These are phyloP conservation scores for Saccharomyces pastorianus DNA, from an alignment of 1,139 yeast species.

Conservation along the genomic window DNA sequence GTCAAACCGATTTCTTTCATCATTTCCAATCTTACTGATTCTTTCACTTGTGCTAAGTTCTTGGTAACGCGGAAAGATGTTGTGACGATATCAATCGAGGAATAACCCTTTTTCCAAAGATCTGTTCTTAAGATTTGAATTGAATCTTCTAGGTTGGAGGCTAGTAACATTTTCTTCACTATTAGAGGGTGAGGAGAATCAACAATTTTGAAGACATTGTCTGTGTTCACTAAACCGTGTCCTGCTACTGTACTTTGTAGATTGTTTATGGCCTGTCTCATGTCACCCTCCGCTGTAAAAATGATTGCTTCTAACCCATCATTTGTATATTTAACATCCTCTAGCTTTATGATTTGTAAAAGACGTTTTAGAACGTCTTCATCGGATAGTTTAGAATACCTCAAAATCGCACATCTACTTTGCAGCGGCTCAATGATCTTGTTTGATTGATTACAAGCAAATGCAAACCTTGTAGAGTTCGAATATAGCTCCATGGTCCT, in stretches of 20 bases:
- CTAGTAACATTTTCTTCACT: conserved; percentile 64
- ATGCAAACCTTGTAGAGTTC: conserved; percentile 90
- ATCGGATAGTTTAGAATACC: conserved; percentile 75
- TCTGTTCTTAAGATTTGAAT: conserved; percentile 51
- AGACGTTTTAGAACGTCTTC: conserved; percentile 76
- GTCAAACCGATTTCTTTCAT: conserved; percentile 82
- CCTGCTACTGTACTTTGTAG: conserved; percentile 92
- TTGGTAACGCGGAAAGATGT: conserved; percentile 86
- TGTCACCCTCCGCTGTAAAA: conserved; percentile 97
- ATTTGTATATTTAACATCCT: conserved; percentile 69
- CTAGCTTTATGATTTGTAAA: conserved; percentile 61
- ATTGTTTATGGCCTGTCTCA: conserved; percentile 96
- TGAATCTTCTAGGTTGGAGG: conserved; percentile 58
- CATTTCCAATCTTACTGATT: conserved; percentile 60
- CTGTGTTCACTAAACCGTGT: conserved; percentile 79
- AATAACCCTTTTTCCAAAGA: conserved; percentile 85
- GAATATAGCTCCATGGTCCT: conserved; percentile 96
- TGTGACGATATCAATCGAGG: conserved; percentile 87
- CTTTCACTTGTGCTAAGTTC: conserved; percentile 58
- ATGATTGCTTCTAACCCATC: conserved; percentile 91
- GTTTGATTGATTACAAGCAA: conserved; percentile 91
- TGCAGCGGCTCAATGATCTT: conserved; percentile 95
- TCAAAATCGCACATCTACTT: conserved; percentile 88
- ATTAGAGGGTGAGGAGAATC: conserved; percentile 95
- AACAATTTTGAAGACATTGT: conserved; percentile 88